phyloP scores from a whole-genome alignment of 768 basidiomycete species.

The Hortiboletus flavorubellus region DNA sequence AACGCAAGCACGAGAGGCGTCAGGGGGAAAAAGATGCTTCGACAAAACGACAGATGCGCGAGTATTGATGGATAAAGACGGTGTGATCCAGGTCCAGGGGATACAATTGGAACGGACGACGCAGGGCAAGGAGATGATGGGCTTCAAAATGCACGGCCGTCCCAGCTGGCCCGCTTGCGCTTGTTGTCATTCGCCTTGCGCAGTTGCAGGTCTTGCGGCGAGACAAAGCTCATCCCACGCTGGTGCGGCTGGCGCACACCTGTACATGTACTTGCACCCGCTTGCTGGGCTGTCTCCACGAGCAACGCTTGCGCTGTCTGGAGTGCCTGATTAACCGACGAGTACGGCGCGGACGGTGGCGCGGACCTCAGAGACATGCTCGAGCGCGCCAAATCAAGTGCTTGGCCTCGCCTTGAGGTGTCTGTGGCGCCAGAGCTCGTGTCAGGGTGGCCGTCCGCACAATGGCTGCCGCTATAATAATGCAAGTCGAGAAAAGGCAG shows the following conservation, averaged over 20 bases:
- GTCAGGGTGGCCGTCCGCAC: constrained; percentile 29
- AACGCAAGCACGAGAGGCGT: constrained; percentile 1
- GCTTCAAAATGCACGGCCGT: constrained; percentile 38
- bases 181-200: constrained; percentile 50
- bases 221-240: constrained; percentile 50
- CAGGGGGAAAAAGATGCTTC: not conserved
- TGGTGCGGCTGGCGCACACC: constrained; percentile 34
- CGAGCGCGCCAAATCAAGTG: constrained; percentile 48
- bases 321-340: constrained; percentile 32
- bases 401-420: constrained; percentile 42
- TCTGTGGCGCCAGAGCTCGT: constrained; percentile 21
- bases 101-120: not conserved
- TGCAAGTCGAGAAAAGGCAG: constrained; percentile 74
- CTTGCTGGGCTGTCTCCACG: constrained; percentile 16
- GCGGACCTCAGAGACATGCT: constrained; percentile 29
- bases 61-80: not conserved
- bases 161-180: constrained; percentile 57
- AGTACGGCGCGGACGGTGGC: constrained; percentile 22
- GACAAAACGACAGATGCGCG: constrained; percentile 10
- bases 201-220: constrained; percentile 49
- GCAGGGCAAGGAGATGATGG: not conserved
- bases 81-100: constrained; percentile 4
- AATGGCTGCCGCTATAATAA: constrained; percentile 46
- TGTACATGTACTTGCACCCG: not conserved
- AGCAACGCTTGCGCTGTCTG: constrained; percentile 33